These are phyloP conservation scores for Coniochaeta sp. DNA, from an alignment of 2,329 filamentous ascomycete species.

Conservation along the genomic window DNA sequence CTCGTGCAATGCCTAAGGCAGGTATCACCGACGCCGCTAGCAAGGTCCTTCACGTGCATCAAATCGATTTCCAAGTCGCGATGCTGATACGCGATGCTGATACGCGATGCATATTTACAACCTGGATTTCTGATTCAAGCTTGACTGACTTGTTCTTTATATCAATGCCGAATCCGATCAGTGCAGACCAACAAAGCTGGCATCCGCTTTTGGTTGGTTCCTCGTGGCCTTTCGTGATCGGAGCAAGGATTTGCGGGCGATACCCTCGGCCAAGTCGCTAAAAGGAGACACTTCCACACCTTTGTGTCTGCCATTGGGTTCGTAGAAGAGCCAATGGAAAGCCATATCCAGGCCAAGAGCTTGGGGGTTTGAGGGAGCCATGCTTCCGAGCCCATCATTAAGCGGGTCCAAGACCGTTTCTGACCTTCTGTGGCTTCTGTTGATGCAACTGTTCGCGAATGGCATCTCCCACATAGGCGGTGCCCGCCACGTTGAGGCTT, in stretches of 20 bases:
- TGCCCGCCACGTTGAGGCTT: background rate
- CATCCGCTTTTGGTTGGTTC: background rate
- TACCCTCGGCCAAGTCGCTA: background rate
- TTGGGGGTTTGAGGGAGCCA: constrained; percentile 5
- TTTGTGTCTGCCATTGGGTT: background rate
- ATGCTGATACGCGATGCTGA: too few relatives aligned
- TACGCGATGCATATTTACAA: too few relatives aligned
- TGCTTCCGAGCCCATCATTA: background rate
- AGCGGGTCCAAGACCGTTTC: background rate
- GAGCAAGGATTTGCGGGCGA: background rate
- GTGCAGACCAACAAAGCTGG: background rate
- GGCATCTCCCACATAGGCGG: background rate
- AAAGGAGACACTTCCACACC: background rate
- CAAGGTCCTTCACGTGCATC: background rate
- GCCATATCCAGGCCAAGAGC: background rate
- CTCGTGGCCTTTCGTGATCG: background rate
- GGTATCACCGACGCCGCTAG: background rate
- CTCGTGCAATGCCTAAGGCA: background rate
- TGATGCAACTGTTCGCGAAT: background rate
- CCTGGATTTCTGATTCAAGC: too few relatives aligned
- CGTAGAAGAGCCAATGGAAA: constrained; percentile 3
- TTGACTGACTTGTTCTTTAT: too few relatives aligned
- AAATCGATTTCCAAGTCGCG: too few relatives aligned
- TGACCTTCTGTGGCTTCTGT: background rate
- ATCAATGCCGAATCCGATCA: background rate